phyloP scores from a whole-genome alignment of 2,329 filamentous ascomycete genomes.

The Pestalotiopsis sp. region DNA sequence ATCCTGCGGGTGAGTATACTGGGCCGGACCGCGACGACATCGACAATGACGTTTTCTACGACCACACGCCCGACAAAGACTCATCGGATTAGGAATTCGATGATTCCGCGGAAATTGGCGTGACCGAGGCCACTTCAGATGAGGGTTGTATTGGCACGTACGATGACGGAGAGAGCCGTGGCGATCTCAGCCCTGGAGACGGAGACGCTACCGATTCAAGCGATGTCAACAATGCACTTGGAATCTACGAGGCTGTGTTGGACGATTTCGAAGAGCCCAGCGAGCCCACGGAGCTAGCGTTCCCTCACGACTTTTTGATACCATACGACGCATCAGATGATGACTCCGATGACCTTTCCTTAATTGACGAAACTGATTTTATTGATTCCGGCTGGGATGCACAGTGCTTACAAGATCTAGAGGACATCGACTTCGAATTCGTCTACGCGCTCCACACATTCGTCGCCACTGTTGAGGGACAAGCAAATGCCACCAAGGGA shows the following conservation, averaged over 20 bases:
- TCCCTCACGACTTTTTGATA: conserved; percentile 35
- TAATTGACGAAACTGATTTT: conserved; percentile 59
- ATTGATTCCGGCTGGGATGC: conserved; percentile 74
- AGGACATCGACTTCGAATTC: conserved; percentile 99
- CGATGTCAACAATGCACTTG: conserved; percentile 17
- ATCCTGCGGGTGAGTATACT: conserved; percentile 52
- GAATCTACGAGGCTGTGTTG: conserved; percentile 13
- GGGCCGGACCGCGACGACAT: conserved; percentile 23
- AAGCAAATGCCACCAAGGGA: conserved; percentile 97
- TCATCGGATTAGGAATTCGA: conserved; percentile 11
- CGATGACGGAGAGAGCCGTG: background rate
- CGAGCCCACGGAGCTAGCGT: conserved; percentile 28
- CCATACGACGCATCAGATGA: conserved; percentile 49
- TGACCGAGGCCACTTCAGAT: no score
- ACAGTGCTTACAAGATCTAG: conserved; percentile 88
- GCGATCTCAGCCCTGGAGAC: background rate
- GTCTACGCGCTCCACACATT: conserved; percentile 98
- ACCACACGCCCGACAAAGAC: conserved; percentile 19
- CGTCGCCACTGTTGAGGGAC: conserved; percentile 94
- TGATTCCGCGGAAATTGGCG: conserved; percentile 12
- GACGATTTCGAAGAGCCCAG: conserved; percentile 27
- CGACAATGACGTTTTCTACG: conserved; percentile 16
- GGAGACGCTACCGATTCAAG: background rate
- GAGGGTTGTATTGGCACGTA: background rate
- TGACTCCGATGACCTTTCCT: conserved; percentile 60